Percentiles rank a stretch among this genome's conserved stretches.
phyloP scores from a whole-genome alignment of 1,139 yeast species.

The Suhomyces choctaworum region DNA sequence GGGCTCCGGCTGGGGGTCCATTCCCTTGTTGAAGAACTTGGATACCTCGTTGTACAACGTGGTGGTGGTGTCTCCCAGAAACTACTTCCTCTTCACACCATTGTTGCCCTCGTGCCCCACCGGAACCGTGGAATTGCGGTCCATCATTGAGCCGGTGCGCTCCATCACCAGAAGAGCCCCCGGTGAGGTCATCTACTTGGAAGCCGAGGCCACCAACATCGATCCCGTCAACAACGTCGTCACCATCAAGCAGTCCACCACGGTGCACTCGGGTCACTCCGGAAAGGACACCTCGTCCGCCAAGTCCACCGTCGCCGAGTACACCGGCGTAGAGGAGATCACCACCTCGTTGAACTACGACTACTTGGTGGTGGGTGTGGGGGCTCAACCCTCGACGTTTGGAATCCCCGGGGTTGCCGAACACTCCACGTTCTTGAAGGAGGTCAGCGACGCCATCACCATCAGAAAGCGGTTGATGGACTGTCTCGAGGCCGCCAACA shows the following conservation, averaged over 20 bases:
- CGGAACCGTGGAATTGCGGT: conserved; percentile 87
- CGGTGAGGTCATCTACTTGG: conserved; percentile 81
- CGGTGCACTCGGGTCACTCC: conserved; percentile 53
- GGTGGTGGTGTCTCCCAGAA: conserved; percentile 87
- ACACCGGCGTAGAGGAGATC: conserved; percentile 43
- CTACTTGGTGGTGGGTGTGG: conserved; percentile 84
- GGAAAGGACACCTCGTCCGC: conserved; percentile 55
- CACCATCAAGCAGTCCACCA: conserved; percentile 56
- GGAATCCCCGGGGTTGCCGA: conserved; percentile 94
- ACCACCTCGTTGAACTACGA: conserved; percentile 62
- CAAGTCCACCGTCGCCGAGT: conserved; percentile 48
- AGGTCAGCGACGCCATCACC: conserved; percentile 76
- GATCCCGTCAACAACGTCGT: conserved; percentile 67
- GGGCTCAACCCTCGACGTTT: conserved; percentile 89
- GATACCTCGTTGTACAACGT: conserved; percentile 88
- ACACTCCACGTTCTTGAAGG: conserved; percentile 82
- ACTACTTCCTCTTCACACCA: conserved; percentile 93
- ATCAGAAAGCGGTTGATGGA: conserved; percentile 78
- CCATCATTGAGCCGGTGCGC: conserved; percentile 85
- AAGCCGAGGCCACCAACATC: conserved; percentile 86
- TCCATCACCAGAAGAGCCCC: conserved; percentile 59
- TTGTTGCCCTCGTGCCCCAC: conserved; percentile 91
- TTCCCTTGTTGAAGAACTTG: conserved; percentile 75
- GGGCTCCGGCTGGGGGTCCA: conserved; percentile 96
- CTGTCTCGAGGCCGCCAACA: conserved; percentile 79